Base-by-base conservation (phyloP, 768 basidiomycete genomes). In the Serendipita vermifera region DNA sequence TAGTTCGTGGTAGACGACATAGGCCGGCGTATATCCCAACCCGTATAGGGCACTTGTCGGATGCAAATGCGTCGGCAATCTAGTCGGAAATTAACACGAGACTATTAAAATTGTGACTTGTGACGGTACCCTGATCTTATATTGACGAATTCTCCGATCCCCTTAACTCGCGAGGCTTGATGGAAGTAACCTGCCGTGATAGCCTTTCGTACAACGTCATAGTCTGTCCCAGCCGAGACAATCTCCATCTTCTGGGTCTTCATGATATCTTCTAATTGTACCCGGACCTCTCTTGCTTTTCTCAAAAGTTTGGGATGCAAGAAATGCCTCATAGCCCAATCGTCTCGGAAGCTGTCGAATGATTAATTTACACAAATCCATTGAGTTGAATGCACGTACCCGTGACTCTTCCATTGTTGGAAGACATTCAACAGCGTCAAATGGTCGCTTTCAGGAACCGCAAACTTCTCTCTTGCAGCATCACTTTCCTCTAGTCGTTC, bases 151-250 rank as follows among this genome's bases (percentile, higher is more conserved):
- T 99, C 96, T 59, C 94, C 94, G 60, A 98, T 97, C 66, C 96
- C 96, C 73, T 99, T 99, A 33, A 94, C 94, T 60, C 92, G 75
- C 15, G 94, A 94, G 0, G 94, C 92, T 72, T 99, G 96, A 69
- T 98, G 96, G 78, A 99, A 99, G 70, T 97, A 99, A 29, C 94
- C 94, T 27, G 94, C 87, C 33, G 90, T 85, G 62, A 99, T 98
- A 2, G 91, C 90, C 80, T 94, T 98, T 67, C 93, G 71, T 60
- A 97, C 75, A 22, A 93, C 70, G 64, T 99, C 96, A 70, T 91
- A 98, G 66, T 98, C 92, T 0, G 93, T 97, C 5, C 94, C 94
- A 35, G 82, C 84, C 3, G 91, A 90, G 62, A 89, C 78, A 20
- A 90, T 69, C 46, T 87, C 87, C 86, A 98, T 89, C 73, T 97